Conservation (phyloP, 805 yeast species). For the Wickerhamomyces bisporus region DNA sequence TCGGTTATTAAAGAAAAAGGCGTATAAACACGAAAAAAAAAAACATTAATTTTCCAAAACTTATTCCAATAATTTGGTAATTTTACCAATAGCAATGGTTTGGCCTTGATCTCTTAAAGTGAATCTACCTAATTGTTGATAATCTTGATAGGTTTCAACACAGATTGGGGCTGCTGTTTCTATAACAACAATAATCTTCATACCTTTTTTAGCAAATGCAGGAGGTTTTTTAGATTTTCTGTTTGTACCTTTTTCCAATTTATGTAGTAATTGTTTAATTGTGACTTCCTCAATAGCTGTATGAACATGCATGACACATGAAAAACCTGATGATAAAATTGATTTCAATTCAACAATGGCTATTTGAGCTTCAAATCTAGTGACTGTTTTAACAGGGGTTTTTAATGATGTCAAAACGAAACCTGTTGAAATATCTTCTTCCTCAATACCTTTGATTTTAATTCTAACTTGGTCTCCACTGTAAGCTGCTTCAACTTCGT, state of each 20-base stretch:
- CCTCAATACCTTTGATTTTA: slow-evolving; percentile 92
- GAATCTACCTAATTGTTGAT: slow-evolving; percentile 96
- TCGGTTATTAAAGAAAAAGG: not conserved
- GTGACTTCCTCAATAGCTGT: slow-evolving; percentile 96
- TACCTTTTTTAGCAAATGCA: slow-evolving; percentile 97
- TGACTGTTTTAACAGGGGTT: slow-evolving; percentile 87
- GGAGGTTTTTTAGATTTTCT: slow-evolving; percentile 96
- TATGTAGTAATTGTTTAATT: slow-evolving; percentile 78
- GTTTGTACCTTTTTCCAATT: slow-evolving; percentile 94
- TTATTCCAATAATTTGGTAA: slow-evolving; percentile 72
- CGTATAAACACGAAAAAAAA: not conserved
- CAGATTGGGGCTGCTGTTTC: slow-evolving; percentile 87
- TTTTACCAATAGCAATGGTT: slow-evolving; percentile 97
- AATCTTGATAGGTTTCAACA: slow-evolving; percentile 86
- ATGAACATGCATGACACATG: slow-evolving; percentile 98
- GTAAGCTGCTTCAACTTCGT: slow-evolving; percentile 81
- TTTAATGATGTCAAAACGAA: slow-evolving; percentile 82
- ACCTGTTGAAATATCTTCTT: slow-evolving; percentile 91
- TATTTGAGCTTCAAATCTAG: slow-evolving; percentile 89
- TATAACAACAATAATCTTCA: slow-evolving; percentile 92
- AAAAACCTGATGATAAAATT: slow-evolving; percentile 89
- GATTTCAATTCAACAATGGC: slow-evolving; percentile 96
- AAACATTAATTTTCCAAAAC: not conserved
- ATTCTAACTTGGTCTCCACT: slow-evolving; percentile 98
- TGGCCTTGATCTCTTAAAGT: slow-evolving; percentile 98